Evolutionary conservation across 805 yeast species (phyloP), one percentile per base, ranked within the genome.

Genomic region (Nakazawaea laoshanensis): DNA sequence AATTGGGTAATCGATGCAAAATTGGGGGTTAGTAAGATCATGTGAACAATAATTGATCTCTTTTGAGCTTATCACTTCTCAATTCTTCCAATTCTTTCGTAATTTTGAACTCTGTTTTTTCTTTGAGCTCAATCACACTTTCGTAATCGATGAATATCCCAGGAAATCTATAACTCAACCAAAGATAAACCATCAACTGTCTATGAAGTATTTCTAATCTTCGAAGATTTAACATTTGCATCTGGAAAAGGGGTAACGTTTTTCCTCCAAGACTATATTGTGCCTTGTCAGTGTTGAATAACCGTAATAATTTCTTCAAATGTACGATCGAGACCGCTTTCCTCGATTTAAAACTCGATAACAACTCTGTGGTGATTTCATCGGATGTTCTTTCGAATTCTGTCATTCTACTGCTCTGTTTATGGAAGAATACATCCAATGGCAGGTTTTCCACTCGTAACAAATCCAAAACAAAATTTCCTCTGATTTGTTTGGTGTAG

Each of bases 81-180:
- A 57, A 36, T 26, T 45, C 53, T 14, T 46, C 46, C 39, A 74
- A 52, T 52, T 70, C 71, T 41, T 67, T 69, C 38, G 63, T 61
- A 27, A 78, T 75, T 33, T 72, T 55, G 39, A 61, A 63, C 48
- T 88, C 95, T 33, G 86, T 74, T 39, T 83, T 55, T 19, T 70
- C 59, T 49, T 82, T 82, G 45, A 85, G 53, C 35, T 81, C 83
- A 16, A 55, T 51, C 0, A 95, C 95, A 29, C 85, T 70, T 38
- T 77, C 83, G 11, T 74, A 63, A 52, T 86, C 95, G 12, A 81
- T 70, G 45, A 87, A 84, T 32, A 74, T 66, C 19, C 79, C 74
- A 1, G 96, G 95, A 62, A 80, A 89, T 47, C 96, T 63, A 51
- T 84, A 88, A 35, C 83, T 68, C 40, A 89, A 62, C 98, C 98